Evolutionary conservation across 345 rosid species (phyloP).

Genomic region (Dipteronia sinensis): DNA sequence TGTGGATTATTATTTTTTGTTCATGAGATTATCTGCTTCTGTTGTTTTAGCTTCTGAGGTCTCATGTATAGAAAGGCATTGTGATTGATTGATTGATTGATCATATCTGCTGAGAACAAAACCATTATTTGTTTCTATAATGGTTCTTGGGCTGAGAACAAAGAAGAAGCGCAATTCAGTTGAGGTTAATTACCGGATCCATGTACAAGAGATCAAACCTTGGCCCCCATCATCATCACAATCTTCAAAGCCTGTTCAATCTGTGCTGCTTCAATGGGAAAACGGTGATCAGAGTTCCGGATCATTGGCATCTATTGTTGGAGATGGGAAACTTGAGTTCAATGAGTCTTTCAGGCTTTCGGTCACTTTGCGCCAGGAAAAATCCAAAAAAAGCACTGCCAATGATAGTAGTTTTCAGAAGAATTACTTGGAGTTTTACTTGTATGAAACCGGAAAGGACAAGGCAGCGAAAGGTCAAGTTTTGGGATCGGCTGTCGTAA

Average conservation of each 20-base stretch:
- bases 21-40: background rate
- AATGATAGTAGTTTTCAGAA: constrained; percentile 58
- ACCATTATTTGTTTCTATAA: constrained; percentile 21
- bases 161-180: constrained; percentile 46
- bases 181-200: constrained; percentile 46
- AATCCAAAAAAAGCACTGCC: constrained; percentile 42
- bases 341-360: constrained; percentile 62
- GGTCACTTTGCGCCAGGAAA: constrained; percentile 49
- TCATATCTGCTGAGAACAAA: constrained; percentile 20
- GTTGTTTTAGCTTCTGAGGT: constrained; percentile 9
- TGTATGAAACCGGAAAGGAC: constrained; percentile 68
- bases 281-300: constrained; percentile 72
- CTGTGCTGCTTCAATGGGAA: constrained; percentile 80
- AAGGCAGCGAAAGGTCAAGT: constrained; percentile 67
- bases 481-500: constrained; percentile 73
- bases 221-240: constrained; percentile 73
- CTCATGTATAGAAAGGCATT: constrained; percentile 21
- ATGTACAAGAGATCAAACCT: constrained; percentile 71
- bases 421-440: constrained; percentile 64
- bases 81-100: constrained; percentile 21
- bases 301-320: constrained; percentile 47
- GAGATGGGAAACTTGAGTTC: constrained; percentile 67
- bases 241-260: constrained; percentile 44
- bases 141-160: constrained; percentile 71
- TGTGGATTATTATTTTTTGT: background rate